Base-by-base conservation (phyloP, 331 rosid species). In the Malus hybrid region DNA sequence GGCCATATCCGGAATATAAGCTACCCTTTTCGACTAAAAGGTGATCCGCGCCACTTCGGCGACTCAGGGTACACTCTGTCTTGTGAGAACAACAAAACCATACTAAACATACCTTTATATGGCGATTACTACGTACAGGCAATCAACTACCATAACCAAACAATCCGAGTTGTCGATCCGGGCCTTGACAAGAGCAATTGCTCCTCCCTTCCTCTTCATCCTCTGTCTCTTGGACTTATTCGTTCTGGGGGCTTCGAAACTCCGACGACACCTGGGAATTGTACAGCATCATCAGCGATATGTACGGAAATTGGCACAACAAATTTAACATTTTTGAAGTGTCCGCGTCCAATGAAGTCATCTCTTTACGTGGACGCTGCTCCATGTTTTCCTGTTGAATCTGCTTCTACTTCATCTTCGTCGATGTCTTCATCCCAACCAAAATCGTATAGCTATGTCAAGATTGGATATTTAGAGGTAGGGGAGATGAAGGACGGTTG, bases 101-200 rank as follows among this genome's bases (percentile, higher is more conserved):
- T 70, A 27, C 50, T 50, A 5, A 10, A 69, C 62, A 0, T 69
- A 14, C 15, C 1, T 39, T 69, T 2, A 10, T 60, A 19, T 24
- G 14, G 44, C 16, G 29, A 28, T 5, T 70, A 5, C 62, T 69
- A 6, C 3, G 73, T 48, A 12, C 48, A 32, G 27, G 46, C 71
- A n/a, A 67, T 67, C 46, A 36, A 67, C 71, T 34, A 67, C 31
- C 42, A 24, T 3, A 27, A 27, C 71, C 33, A 46, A 5, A 16
- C 10, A 62, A 50, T 78, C 75, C 48, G 13, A 65, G 0, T 79
- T 6, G 42, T 54, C 1, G 86, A 85, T 50, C 70, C 74, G 0
- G 79, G 78, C 20, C 18, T 44, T 20, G 31, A 19, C 1, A 80
- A 72, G n/a, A 69, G 19, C 22, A 57, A 31, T 48, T 78, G 83